phyloP scores from a whole-genome alignment of 2,329 filamentous ascomycete genomes.

The Phaeosphaeriaceae sp. region DNA sequence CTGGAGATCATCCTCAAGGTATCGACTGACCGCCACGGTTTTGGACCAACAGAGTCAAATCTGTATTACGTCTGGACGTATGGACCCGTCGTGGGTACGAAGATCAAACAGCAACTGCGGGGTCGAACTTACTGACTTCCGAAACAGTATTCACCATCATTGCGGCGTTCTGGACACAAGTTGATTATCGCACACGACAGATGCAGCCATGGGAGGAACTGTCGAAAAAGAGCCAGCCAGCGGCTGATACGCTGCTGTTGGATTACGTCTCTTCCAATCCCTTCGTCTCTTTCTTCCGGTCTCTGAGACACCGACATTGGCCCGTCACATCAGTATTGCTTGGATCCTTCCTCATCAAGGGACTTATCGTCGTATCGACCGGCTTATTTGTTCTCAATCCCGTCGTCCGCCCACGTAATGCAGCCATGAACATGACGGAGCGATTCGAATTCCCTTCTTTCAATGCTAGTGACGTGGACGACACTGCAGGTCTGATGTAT shows the following conservation, averaged over 20 bases:
- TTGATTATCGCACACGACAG: constrained; percentile 10
- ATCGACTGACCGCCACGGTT: constrained; percentile 3
- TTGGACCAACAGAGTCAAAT: constrained; percentile 4
- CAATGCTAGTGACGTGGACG: neutral
- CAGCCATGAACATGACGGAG: neutral
- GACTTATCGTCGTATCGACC: neutral
- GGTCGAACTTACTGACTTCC: neutral
- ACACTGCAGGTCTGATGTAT: constrained; percentile 3
- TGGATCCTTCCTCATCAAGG: neutral
- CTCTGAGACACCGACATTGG: neutral
- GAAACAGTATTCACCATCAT: constrained; percentile 14
- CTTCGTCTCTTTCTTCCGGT: neutral
- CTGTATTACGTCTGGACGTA: constrained; percentile 16
- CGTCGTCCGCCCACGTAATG: neutral
- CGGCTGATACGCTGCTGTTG: constrained; percentile 11
- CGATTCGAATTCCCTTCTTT: neutral
- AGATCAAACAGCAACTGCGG: neutral
- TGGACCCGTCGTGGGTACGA: constrained; percentile 12
- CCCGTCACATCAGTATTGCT: neutral
- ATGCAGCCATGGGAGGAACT: constrained; percentile 13
- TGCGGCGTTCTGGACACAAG: constrained; percentile 13
- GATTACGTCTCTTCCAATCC: constrained; percentile 12
- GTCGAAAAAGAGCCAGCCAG: constrained; percentile 3
- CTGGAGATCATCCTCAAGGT: constrained; percentile 9
- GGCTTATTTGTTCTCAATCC: neutral